phyloP scores from a whole-genome alignment of 2,329 filamentous ascomycete species.

The Cucurbitaria berberidis region DNA sequence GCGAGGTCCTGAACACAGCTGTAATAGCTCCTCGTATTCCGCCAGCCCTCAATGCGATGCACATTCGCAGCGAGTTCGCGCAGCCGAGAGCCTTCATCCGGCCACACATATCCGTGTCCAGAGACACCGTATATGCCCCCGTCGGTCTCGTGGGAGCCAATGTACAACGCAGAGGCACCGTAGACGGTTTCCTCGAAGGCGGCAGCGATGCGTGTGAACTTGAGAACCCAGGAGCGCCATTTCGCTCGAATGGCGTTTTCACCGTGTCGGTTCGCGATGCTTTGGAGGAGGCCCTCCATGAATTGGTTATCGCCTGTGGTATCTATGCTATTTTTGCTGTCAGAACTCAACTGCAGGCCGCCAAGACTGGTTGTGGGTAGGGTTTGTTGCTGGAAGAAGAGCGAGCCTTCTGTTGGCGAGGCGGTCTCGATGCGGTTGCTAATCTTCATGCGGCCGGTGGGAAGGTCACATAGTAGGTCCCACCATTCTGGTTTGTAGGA shows the following conservation, averaged over 20 bases:
- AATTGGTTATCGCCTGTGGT: constrained; percentile 87
- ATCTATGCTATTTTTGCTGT: constrained; percentile 59
- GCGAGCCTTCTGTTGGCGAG: constrained; percentile 79
- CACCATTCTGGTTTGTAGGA: constrained; percentile 97
- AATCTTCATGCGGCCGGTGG: constrained; percentile 92
- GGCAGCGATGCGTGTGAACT: constrained; percentile 89
- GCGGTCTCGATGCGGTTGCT: constrained; percentile 84
- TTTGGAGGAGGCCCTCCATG: constrained; percentile 83
- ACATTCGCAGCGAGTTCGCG: constrained; percentile 91
- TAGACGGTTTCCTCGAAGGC: constrained; percentile 97
- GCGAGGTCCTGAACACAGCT: constrained; percentile 76
- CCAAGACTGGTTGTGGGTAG: constrained; percentile 36
- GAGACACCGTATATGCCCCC: constrained; percentile 60
- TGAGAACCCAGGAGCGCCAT: constrained; percentile 93
- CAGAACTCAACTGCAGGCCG: constrained; percentile 20
- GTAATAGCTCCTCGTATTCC: constrained; percentile 93
- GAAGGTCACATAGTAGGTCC: constrained; percentile 93
- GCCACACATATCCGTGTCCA: constrained; percentile 95
- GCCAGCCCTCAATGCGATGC: constrained; percentile 93
- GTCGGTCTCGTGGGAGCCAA: constrained; percentile 73
- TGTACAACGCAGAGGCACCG: constrained; percentile 86
- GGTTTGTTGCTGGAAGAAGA: constrained; percentile 81
- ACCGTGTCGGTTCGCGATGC: constrained; percentile 84
- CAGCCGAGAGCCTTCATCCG: constrained; percentile 78
- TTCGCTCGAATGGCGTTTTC: constrained; percentile 87